Percentiles rank a stretch among this genome's conserved stretches.
Conservation (phyloP, 2,329 filamentous ascomycete genomes). For the Alternaria ventricosa region DNA sequence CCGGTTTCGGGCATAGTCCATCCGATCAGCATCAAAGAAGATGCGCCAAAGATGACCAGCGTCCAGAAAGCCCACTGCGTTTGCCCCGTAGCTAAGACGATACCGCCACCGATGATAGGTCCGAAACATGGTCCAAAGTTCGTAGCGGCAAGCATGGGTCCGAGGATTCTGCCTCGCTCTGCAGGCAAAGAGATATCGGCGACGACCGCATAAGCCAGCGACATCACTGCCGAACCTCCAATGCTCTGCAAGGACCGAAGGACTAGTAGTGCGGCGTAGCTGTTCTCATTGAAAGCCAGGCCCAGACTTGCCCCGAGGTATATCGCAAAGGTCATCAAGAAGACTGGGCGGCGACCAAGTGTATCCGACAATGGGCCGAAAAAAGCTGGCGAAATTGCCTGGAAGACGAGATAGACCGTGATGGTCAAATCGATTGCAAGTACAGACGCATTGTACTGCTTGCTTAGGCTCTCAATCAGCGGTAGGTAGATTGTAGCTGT, state of each 20-base stretch:
- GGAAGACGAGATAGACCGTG: not conserved
- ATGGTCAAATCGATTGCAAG: not conserved
- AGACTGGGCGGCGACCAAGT: not conserved
- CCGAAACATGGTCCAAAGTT: not conserved
- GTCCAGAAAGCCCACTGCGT: not conserved
- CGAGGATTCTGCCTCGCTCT: not conserved
- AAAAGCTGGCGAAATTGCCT: not conserved
- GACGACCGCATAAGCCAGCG: not conserved
- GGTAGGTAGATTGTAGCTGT: not conserved
- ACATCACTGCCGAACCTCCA: not conserved
- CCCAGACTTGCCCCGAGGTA: not conserved
- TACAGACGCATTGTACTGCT: not conserved
- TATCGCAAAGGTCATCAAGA: not conserved
- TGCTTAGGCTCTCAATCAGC: not conserved
- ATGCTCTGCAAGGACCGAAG: not conserved
- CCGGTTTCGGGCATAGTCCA: not conserved
- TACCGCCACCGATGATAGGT: not conserved
- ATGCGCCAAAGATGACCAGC: not conserved
- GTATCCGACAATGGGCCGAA: not conserved
- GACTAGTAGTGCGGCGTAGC: not conserved
- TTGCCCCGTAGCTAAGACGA: not conserved
- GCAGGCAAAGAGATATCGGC: not conserved
- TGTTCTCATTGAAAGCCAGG: not conserved
- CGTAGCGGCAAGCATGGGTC: not conserved
- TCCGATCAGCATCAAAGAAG: not conserved